Evolutionary conservation across 2,329 filamentous ascomycete species (phyloP), one percentile per base, ranked within the genome.

Genomic region (Phyllosticta citriasiana): DNA sequence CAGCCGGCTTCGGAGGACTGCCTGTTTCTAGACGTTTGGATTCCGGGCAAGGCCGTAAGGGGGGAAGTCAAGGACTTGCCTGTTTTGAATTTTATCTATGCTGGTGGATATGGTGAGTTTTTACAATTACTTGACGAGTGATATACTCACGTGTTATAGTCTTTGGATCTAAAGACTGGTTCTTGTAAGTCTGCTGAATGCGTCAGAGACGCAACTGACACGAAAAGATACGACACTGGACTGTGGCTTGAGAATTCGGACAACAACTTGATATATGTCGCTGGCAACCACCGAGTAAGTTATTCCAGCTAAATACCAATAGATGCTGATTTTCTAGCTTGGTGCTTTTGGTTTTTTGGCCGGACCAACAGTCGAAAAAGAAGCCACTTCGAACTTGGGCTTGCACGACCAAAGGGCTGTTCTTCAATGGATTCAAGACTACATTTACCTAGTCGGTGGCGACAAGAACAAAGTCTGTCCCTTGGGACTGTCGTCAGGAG

Each of bases 391-490:
- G 2, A 84, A 84, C 65, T 76, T 75, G 4, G 79, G 73, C 1
- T 68, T 81, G 0, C 70, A 75, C 55, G 80, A 82, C 57, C 80
- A 83, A 66, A 73, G 77, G 10, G 70, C 80, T 19, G 79, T 79
- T 35, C 69, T 84, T 8, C 70, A 81, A 65, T 84, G 82, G 82
- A 74, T 83, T 4, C 74, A 79, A 53, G 66, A 77, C 26, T 72
- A 82, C 61, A 82, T 83, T 60, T 68, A 76, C 54, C 68, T 76
- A 1, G 83, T 83, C 64, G 80, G 81, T 3, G 81, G 81, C 6
- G 78, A 83, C 65, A 69, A 75, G 4, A 67, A 72, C 2, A 72
- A 72, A 7, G 74, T 83, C 47, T 82, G 79, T 6, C 14, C 14
- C 3, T 47, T 3, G 16, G 40, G 40, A n/a, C 40, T 47, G 14